Percentiles rank a stretch among this genome's conserved stretches.
phyloP scores from a whole-genome alignment of 345 rosid species.

The Gossypium rotundifolium region DNA sequence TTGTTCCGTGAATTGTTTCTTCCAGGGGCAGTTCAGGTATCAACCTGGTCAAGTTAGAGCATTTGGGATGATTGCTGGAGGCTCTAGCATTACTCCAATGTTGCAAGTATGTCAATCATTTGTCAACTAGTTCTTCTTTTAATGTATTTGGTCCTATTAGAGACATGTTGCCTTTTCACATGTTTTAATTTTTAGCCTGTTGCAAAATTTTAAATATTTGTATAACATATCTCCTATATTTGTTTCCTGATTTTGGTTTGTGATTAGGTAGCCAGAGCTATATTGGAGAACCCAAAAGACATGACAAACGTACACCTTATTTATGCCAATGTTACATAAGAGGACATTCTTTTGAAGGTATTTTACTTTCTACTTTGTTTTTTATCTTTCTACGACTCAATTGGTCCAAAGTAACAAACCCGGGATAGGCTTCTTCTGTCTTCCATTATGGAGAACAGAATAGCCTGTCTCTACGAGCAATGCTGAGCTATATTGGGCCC shows the following conservation, averaged over 20 bases:
- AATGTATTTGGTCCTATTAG: not conserved
- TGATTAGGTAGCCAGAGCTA: conserved; percentile 78
- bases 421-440: not conserved
- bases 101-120: conserved; percentile 58
- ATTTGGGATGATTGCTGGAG: conserved; percentile 97
- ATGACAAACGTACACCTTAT: conserved; percentile 76
- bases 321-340: conserved; percentile 83
- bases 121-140: not conserved
- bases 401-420: not conserved
- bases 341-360: conserved; percentile 96
- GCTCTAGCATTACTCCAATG: conserved; percentile 99
- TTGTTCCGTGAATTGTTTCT: conserved; percentile 9
- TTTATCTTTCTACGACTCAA: not conserved
- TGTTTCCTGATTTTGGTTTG: conserved; percentile 6
- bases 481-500: not conserved
- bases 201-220: not conserved
- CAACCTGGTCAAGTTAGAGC: conserved; percentile 84
- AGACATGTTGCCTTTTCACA: not conserved
- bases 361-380: conserved; percentile 5
- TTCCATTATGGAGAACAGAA: not conserved
- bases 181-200: not conserved
- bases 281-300: conserved; percentile 85
- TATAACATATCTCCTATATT: not conserved
- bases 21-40: conserved; percentile 87
- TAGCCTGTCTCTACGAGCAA: not conserved